Evolutionary conservation across 176 grass and related monocot genomes (phyloP), one percentile per base, ranked within the genome.

Genomic region (Chrysopogon serrulatus): DNA sequence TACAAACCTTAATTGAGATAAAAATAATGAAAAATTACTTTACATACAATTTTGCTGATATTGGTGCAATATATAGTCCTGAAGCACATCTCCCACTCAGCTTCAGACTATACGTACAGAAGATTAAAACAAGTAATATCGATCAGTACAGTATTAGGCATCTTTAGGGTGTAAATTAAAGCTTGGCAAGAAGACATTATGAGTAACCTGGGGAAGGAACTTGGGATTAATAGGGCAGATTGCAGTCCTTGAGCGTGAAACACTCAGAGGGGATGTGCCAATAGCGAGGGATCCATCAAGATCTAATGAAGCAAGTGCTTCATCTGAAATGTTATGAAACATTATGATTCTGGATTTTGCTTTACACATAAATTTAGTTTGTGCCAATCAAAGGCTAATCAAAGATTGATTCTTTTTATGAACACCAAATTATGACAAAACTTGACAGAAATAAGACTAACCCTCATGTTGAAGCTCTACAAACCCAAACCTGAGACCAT

Each of bases 1-100:
- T 44, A 27, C 4, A 5, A 66, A 30, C 23, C 71, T 10, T 19
- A 47, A 10, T 71, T 43, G 44, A 71, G 41, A n/a, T 28, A n/a
- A 47, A 30, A 45, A 1, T 17, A 47, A 72, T 73, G 26, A 12
- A 73, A 48, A 10, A 11, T 18, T 19, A 73, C 30, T 67, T 31
- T 36, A 18, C 54, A 2, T 60, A 91, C 90, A 49, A 28, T 84
- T 69, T 88, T 88, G 73, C 77, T 48, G 70, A 91, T 88, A 80
- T 88, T 81, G 24, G 82, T 85, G 24, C 81, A 85, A 73, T 91
- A 91, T 40, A 91, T n/a, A 21, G 90, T 91, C 47, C 90, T 85
- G 19, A 72, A 63, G 68, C 85, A 91, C 27, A 14, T 47, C 67
- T 91, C 86, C 71, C 72, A 51, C 65, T 91, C 90, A 82, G 76